phyloP scores from a whole-genome alignment of 306 rosid genomes.

The Trichosanthes truncata region DNA sequence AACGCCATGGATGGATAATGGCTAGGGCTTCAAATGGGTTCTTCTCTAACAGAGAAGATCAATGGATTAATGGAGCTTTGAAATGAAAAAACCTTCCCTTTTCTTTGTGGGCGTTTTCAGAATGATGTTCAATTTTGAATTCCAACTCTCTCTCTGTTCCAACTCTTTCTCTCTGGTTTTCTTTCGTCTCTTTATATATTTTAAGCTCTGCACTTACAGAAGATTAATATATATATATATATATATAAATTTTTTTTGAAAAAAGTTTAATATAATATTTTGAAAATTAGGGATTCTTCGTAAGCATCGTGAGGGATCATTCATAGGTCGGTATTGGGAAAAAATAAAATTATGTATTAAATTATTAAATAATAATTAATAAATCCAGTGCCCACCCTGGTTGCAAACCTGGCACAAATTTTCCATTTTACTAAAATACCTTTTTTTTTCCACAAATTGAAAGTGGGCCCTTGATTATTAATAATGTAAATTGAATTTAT shows the following conservation, averaged over 20 bases:
- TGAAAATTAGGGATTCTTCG: not conserved
- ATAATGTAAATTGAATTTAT: not conserved
- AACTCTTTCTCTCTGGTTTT: not conserved
- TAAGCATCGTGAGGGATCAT: not conserved
- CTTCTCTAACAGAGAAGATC: constrained; percentile 5
- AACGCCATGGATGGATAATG: constrained; percentile 20
- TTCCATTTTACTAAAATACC: not conserved
- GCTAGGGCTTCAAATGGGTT: constrained; percentile 29
- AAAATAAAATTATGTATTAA: not conserved
- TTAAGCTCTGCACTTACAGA: not conserved
- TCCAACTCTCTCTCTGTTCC: constrained; percentile 1
- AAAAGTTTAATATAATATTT: not conserved
- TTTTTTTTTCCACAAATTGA: not conserved
- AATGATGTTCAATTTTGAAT: constrained; percentile 8
- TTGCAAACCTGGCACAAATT: not conserved
- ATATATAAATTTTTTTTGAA: no score
- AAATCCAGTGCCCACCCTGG: not conserved
- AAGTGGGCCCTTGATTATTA: not conserved
- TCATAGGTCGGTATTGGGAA: not conserved
- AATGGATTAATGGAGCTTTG: constrained; percentile 8
- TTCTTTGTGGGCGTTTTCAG: not conserved
- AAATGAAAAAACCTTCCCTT: not conserved
- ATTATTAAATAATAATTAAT: not conserved
- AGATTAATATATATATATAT: no score
- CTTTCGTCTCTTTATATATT: not conserved